Evolutionary conservation across 371 early-diverging fungal genomes (phyloP), one percentile per base, ranked within the genome.

Genomic region (Blyttiomyces sp.): DNA sequence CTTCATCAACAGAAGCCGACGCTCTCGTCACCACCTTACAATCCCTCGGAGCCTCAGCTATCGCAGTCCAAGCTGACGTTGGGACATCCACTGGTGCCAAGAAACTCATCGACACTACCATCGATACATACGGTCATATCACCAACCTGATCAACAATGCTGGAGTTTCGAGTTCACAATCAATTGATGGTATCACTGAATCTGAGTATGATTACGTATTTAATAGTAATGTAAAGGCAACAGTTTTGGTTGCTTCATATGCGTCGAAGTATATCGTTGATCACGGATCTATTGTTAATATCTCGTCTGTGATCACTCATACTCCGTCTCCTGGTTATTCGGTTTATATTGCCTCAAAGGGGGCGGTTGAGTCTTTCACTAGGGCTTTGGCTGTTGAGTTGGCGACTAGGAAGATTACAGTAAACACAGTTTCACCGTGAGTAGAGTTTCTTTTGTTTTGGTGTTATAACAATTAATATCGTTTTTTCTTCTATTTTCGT

Each of bases 61-160:
- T 52, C 31, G 52, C 52, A n/a, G 4, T 54, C 26, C 54, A 61
- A 45, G 54, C 44, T 0, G 46, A 61, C 54, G 55, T 54, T 5
- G 16, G 31, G 19, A 54, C 17, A 42, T n/a, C 46, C 28, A 7
- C 6, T 3, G 56, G 27, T 3, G 42, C 27, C 56, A 39, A 55
- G 17, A 27, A 42, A 32, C 34, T 28, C 13, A 34, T 55, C 26
- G 34, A 26, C 11, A 34, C 17, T 21, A 64, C 61, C 23, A 44
- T 62, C 44, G 28, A 63, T 0, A 44, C 56, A 7, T 82, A 79
- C 76, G 83, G 81, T 30, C 69, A 71, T 16, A 64, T 86, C 57
- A 83, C 83, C 59, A 76, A 82, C 46, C 62, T 85, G 13, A 80
- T 86, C 48, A 86, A 85, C 63, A 86, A 85, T 56, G 85, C 86